Percentiles rank a stretch among this genome's conserved stretches.
Conservation (phyloP, 2,329 filamentous ascomycete species). For the Aureobasidium sp. region DNA sequence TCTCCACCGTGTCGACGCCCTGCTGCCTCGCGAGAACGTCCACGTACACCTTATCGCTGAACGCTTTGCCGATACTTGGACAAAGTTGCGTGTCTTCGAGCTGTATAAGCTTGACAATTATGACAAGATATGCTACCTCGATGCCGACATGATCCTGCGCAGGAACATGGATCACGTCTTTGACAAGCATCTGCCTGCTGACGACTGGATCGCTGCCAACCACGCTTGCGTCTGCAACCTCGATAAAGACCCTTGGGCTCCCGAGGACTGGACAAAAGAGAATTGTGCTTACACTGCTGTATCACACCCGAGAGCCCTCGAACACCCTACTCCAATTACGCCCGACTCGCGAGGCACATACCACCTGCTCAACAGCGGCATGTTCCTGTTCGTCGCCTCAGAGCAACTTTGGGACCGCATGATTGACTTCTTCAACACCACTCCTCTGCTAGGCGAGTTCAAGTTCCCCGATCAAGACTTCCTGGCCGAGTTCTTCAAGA, state of each 20-base stretch:
- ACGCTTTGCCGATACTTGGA: slow-evolving; percentile 48
- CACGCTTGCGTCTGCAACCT: slow-evolving; percentile 48
- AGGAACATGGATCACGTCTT: slow-evolving; percentile 40
- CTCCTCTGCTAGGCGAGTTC: slow-evolving; percentile 34
- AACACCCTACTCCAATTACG: slow-evolving; percentile 28
- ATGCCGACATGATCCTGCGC: slow-evolving; percentile 45
- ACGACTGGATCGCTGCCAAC: slow-evolving; percentile 39
- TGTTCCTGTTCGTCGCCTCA: slow-evolving; percentile 43
- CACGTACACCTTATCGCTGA: slow-evolving; percentile 39
- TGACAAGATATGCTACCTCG: slow-evolving; percentile 42
- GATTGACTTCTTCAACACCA: slow-evolving; percentile 32
- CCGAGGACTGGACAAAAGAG: slow-evolving; percentile 37
- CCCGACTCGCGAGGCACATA: slow-evolving; percentile 31
- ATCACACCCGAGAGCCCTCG: slow-evolving; percentile 29
- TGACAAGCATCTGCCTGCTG: slow-evolving; percentile 29
- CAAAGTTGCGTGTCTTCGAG: slow-evolving; percentile 47
- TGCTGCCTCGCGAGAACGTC: slow-evolving; percentile 32
- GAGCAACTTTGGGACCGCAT: slow-evolving; percentile 33
- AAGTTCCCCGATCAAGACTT: slow-evolving; percentile 49
- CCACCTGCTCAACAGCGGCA: slow-evolving; percentile 43
- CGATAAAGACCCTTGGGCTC: slow-evolving; percentile 43
- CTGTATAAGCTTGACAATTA: slow-evolving; percentile 27
- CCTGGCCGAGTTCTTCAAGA: slow-evolving; percentile 40
- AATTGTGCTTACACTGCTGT: slow-evolving; percentile 44
- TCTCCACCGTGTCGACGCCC: slow-evolving; percentile 32